Evolutionary conservation across 2,329 filamentous ascomycete genomes (phyloP), one percentile per base, ranked within the genome.

Genomic region (Alternaria ethzedia): DNA sequence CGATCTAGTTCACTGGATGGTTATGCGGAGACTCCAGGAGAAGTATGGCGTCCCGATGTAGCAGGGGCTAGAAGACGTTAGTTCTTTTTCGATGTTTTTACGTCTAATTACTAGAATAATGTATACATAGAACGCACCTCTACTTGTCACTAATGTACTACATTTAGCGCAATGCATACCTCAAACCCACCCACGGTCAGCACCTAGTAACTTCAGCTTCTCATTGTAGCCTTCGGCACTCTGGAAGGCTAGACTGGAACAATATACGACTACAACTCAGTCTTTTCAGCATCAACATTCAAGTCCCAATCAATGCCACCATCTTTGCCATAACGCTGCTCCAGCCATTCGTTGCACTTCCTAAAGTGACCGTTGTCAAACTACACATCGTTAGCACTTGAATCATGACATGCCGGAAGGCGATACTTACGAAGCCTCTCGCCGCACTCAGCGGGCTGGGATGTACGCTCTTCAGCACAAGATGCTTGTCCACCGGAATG

Each of bases 361-460:
- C 85, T 89, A 79, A 96, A 97, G 80, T 97, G 94, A 0, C 89
- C 88, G 71, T 91, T 94, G 61, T 92, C 90, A 69, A 93, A 93
- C 82, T 84, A 63, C 6, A 30, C 7, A 26, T 80, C 69, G 55
- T 86, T 82, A 75, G 83, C 52, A 43, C 23, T 26, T 32, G 23
- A 15, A 21, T 51, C n/a, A 21, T 3, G 4, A 26, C 7, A 11
- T 32, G 10, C 20, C 41, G 20, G 5, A 7, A 20, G 23, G 13
- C 8, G 36, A 15, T 28, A 84, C 86, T 83, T 79, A 89, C 86
- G 80, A 94, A 99, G 1, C 96, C 96, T 57, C 88, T 86, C 13
- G 85, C 82, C 5, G 95, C 96, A 81, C 93, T 96, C 69, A 97
- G 80, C n/a, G 96, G 96, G 79, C 93, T 97, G 0, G 96, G 96